Evolutionary conservation across 176 grass and related monocot genomes (phyloP), one percentile per base, ranked within the genome.

Genomic region (Calamus simplicifolius): DNA sequence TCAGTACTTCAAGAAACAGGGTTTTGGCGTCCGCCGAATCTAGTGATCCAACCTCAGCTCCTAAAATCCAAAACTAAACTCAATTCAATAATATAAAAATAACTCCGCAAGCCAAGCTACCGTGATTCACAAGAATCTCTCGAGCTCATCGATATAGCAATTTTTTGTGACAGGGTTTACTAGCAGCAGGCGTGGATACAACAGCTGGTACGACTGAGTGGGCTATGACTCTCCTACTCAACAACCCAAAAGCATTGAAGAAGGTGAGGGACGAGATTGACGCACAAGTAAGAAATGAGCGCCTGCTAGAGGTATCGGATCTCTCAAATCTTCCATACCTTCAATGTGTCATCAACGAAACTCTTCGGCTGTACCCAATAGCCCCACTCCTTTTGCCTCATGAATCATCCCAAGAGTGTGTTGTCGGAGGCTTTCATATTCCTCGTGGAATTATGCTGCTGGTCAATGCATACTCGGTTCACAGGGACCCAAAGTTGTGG

Each of bases 371-470:
- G 1, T 59, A 74, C 38, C 82, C 87, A 0, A 59, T 67, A 3
- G 88, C 21, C 0, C 76, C 83, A 0, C 5, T 91, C 5, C 81
- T 91, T 30, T 74, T 81, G 15, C 71, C 88, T n/a, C 88, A 86
- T 5, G 83, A 91, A 64, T 73, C 72, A 38, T 68, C 78, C 63
- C 70, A 82, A 28, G 79, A 80, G 43, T 83, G 79, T 68, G 50
- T 15, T 13, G 59, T 93, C 5, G 80, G 27, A 0, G 84, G 79
- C 31, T 79, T 43, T 54, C 35, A 0, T 4, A 75, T 93, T 29
- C 76, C 57, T 13, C 66, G 66, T 0, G 73, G 88, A 64, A 87
- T 70, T 0, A 93, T 84, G 73, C 49, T 87, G 56, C 69, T 88
- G 5, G 80, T 94, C 18, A 84, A 94, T 38, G 70, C 72, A 2